Conservation (phyloP, 352 stramenopile genomes). For the Globisporangium canariense region DNA sequence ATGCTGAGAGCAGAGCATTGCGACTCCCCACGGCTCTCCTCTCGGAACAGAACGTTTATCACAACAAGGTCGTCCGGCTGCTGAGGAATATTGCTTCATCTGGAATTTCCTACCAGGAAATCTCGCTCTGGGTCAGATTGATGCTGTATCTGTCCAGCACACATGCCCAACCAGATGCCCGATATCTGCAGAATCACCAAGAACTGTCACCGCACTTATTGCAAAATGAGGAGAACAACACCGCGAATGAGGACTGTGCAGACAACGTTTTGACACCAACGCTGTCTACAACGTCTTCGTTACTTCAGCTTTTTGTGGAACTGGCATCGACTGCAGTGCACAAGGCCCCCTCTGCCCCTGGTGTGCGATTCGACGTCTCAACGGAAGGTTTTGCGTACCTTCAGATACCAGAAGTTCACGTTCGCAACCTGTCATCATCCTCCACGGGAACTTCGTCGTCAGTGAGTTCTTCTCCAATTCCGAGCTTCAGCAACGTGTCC, state of each 20-base stretch:
- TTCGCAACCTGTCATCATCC: constrained; percentile 17
- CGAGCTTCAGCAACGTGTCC: constrained; percentile 30
- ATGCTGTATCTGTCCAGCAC: constrained; percentile 2
- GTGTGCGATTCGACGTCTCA: constrained; percentile 47
- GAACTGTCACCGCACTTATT: not conserved
- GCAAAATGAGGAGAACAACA: not conserved
- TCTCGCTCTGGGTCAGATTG: constrained; percentile 16
- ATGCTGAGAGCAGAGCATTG: not conserved
- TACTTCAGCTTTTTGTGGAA: constrained; percentile 15
- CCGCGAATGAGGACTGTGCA: not conserved
- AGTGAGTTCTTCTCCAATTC: constrained; percentile 23
- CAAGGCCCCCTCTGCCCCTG: not conserved
- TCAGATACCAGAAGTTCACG: constrained; percentile 60
- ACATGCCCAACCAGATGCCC: not conserved
- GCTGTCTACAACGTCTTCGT: not conserved
- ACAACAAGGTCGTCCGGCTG: constrained; percentile 3
- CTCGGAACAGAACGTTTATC: constrained; percentile 22
- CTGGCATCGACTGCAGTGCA: not conserved
- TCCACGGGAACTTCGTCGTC: constrained; percentile 9
- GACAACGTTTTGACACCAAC: not conserved
- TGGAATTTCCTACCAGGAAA: constrained; percentile 14
- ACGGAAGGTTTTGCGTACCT: constrained; percentile 61
- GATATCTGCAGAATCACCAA: not conserved
- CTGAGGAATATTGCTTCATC: constrained; percentile 1
- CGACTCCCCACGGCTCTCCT: constrained; percentile 24